Base-by-base conservation (phyloP, 306 rosid species). In the Lupinus albus region DNA sequence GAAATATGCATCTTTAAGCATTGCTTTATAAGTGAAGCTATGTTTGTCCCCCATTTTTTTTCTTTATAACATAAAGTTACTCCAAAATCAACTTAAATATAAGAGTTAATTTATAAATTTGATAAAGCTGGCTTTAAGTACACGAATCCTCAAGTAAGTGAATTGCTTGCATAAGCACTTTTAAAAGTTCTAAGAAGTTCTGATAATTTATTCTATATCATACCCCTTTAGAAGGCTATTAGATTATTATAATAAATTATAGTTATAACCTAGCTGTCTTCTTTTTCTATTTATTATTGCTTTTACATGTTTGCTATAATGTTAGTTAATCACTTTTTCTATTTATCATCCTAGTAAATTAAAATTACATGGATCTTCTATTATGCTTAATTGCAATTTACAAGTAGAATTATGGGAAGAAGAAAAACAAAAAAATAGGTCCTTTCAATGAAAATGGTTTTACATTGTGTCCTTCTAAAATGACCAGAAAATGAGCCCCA, bases 401-500 rank as follows among this genome's bases (percentile, higher is more conserved):
- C 64, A 17, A 36, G 54, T 41, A 51, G 64, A 57, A 50, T 35
- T 71, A 59, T 32, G 54, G 50, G 61, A 73, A 44, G 45, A 49
- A 14, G 30, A 25, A 67, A 64, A 52, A 21, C 64, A 44, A 36
- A 72, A 68, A 30, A 30, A 50, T 46, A 48, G 13, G 73, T 30
- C 30, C 11, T 11, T 39, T 73, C 14, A 48, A 62, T 63, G 64
- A 49, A 25, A 63, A 54, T 57, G 64, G 77, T 61, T 68, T 55
- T 74, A 74, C 39, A 71, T 42, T 70, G 65, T 74, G 65, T 74
- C 70, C 70, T 54, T 62, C 52, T 49, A 63, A 79, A 69, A 69
- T 67, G 50, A 64, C 18, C 10, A 74, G 80, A 70, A 74, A 69
- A 79, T 32, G 66, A 69, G 70, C 38, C 70, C 77, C 64, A 70